Evolutionary conservation across 2,329 filamentous ascomycete species (phyloP), one percentile per base, ranked within the genome.

Genomic region (Fusarium sp.): DNA sequence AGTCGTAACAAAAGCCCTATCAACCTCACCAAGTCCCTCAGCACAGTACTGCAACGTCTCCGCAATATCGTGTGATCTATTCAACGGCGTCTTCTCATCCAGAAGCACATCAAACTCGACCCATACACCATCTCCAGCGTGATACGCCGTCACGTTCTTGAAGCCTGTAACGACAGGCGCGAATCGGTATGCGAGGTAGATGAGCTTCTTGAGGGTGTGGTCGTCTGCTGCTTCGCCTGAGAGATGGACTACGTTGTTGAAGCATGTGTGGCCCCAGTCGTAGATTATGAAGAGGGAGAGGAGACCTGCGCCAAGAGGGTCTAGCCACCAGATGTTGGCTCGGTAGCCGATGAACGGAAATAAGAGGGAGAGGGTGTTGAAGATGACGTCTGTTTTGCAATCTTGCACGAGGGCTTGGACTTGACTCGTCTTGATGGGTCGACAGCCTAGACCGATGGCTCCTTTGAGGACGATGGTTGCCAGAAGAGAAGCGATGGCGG

Each of bases 311-410:
- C 91, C 91, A 0, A 88, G 83, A 7, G 85, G 84, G 78, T 93
- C 91, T 16, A 93, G 84, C 91, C 91, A 93, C 91, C 91, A 93
- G 16, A 92, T 77, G 27, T 88, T 79, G 5, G 87, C 84, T 58
- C 88, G 84, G 74, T 88, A 85, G 8, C 91, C 91, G 59, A 93
- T 79, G 1, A 96, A 87, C 0, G 94, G 94, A 78, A 97, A 97
- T n/a, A 96, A 88, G 76, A 97, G 94, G 52, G 92, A 94, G 74
- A 96, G 94, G 0, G 90, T 91, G 84, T 97, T 97, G 88, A 97
- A 97, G 22, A 96, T 90, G 11, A 97, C 93, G 77, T 97, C 93
- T 0, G 93, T 92, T 78, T 85, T 83, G 67, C 80, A 82, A 13
- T 82, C 80, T 16, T 82, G 80, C 0, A 82, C 79, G 13, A 93